A percentile compares a stretch with the other conserved stretches of the same genome.
These are phyloP conservation scores for Botrytis aclada DNA, from an alignment of 2,329 filamentous ascomycete genomes.

Conservation along the genomic window DNA sequence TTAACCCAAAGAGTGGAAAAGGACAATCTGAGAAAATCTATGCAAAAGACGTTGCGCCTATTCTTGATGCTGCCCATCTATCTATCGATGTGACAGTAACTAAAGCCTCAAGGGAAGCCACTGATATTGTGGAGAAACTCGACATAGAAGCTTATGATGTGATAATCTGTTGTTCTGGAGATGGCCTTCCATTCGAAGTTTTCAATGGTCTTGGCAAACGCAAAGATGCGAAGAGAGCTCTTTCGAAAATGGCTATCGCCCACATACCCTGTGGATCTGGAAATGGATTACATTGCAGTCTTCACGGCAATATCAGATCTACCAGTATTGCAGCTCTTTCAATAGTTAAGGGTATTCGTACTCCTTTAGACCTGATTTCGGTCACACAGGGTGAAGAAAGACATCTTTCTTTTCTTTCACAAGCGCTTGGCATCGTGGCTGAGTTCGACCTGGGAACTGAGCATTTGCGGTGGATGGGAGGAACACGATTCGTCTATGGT, in stretches of 20 bases:
- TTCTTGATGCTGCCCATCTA: conserved; percentile 79
- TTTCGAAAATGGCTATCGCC: conserved; percentile 72
- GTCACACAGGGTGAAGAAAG: conserved; percentile 74
- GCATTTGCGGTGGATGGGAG: conserved; percentile 82
- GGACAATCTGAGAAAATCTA: conserved; percentile 70
- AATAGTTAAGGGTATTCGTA: conserved; percentile 78
- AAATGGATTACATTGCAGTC: conserved; percentile 84
- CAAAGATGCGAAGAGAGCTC: conserved; percentile 66
- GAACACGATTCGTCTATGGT: conserved; percentile 76
- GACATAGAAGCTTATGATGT: conserved; percentile 79
- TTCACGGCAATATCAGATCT: conserved; percentile 61
- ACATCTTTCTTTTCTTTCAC: conserved; percentile 81
- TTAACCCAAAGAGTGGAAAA: conserved; percentile 86
- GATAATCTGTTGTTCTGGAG: conserved; percentile 82
- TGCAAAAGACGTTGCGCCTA: conserved; percentile 68
- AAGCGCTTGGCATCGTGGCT: conserved; percentile 81
- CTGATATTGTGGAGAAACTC: conserved; percentile 69
- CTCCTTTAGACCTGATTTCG: conserved; percentile 78
- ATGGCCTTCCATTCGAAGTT: conserved; percentile 85
- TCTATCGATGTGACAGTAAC: conserved; percentile 71
- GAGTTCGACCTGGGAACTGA: conserved; percentile 87
- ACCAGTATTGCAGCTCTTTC: conserved; percentile 68
- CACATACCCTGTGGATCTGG: conserved; percentile 89
- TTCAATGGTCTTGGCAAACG: conserved; percentile 85
- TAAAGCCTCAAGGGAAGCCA: conserved; percentile 67